These are phyloP conservation scores for Magnaporthiopsis incrustans DNA, from an alignment of 2,329 filamentous ascomycete species.

Conservation along the genomic window DNA sequence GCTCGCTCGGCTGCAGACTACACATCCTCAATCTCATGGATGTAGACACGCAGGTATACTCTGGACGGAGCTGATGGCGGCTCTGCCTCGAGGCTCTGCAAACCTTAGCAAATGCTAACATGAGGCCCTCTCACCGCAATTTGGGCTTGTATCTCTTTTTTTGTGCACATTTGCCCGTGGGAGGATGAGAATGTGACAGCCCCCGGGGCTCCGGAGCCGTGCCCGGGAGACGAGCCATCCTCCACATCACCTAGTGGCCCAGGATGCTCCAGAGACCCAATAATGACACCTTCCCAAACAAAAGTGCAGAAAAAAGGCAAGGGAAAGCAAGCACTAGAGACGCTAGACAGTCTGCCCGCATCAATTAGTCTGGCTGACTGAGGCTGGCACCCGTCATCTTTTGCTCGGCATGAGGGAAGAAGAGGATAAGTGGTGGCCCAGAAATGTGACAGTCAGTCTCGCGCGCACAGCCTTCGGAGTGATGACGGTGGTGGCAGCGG, in stretches of 20 bases:
- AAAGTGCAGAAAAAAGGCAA: too few species aligned
- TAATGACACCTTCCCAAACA: background rate
- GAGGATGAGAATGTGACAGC: background rate
- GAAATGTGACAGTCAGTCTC: background rate
- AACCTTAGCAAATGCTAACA: background rate
- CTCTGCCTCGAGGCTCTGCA: background rate
- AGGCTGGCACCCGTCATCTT: background rate
- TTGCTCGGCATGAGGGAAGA: background rate
- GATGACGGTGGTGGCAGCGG: background rate
- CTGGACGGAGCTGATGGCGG: background rate
- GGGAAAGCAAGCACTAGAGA: background rate
- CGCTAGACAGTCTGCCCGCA: background rate
- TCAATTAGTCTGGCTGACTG: background rate
- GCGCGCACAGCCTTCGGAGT: background rate
- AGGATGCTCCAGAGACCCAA: background rate
- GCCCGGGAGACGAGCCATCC: background rate
- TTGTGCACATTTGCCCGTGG: background rate
- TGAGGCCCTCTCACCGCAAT: background rate
- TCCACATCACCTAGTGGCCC: background rate
- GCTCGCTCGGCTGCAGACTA: background rate
- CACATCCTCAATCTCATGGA: background rate
- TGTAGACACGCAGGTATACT: background rate
- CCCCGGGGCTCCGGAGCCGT: background rate
- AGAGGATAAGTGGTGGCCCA: background rate
- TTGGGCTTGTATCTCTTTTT: background rate